Evolutionary conservation across 768 basidiomycete genomes (phyloP).

Genomic region (Kwoniella newhampshirensis): DNA sequence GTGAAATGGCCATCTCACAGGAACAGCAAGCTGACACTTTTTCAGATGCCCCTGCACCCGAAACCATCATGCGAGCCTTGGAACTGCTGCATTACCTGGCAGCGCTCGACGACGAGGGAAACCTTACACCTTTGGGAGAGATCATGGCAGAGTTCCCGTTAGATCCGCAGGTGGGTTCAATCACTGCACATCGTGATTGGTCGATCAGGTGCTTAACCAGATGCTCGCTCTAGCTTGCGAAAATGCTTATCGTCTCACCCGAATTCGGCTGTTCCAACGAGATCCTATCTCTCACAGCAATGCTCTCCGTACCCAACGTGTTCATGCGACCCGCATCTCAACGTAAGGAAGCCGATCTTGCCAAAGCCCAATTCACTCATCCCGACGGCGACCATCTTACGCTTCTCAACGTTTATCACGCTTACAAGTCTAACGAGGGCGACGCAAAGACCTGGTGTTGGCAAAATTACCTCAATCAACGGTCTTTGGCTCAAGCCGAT

Average conservation of each 20-base stretch:
- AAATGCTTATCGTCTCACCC: conserved; percentile 89
- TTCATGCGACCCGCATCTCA: conserved; percentile 88
- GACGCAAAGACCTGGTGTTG: conserved; percentile 83
- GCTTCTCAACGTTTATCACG: conserved; percentile 90
- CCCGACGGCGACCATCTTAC: conserved; percentile 97
- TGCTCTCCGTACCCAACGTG: conserved; percentile 97
- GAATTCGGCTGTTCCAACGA: conserved; percentile 97
- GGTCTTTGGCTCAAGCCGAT: conserved; percentile 84
- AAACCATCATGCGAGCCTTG: conserved; percentile 94
- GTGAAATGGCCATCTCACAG: conserved; percentile 14
- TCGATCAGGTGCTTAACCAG: background rate
- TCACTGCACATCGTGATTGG: background rate
- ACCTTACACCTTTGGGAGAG: conserved; percentile 76
- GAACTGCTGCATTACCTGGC: conserved; percentile 89
- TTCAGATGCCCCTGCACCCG: conserved; percentile 82
- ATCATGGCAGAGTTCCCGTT: conserved; percentile 99
- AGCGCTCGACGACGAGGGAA: conserved; percentile 91
- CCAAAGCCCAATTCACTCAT: conserved; percentile 81
- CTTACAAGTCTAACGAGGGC: conserved; percentile 72
- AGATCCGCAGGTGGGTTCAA: conserved; percentile 76
- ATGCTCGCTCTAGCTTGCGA: conserved; percentile 66
- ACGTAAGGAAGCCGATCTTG: conserved; percentile 85
- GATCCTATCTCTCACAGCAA: conserved; percentile 88
- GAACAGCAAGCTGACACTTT: conserved; percentile 4
- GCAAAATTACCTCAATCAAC: conserved; percentile 79